Conservation (phyloP, 202 grass and related monocot genomes). For the Panicum hallii region DNA sequence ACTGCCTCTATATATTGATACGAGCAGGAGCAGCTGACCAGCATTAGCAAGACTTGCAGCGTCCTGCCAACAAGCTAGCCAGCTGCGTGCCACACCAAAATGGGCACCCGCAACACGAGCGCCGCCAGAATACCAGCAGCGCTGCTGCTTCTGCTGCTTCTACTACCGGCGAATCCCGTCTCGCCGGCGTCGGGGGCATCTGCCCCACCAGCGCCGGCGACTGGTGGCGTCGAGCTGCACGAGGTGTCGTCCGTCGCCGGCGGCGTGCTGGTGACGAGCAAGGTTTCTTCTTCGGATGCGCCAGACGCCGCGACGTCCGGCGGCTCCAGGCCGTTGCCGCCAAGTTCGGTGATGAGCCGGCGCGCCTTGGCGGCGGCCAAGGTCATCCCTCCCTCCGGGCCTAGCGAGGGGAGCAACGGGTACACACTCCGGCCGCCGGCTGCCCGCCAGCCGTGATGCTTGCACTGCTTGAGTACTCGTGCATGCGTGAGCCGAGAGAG, state of each 20-base stretch:
- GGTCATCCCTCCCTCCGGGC: conserved; percentile 14
- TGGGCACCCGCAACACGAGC: not conserved
- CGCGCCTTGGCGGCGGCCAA: not conserved
- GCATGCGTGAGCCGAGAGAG: not conserved
- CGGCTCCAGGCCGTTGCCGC: not conserved
- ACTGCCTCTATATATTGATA: too few relatives aligned
- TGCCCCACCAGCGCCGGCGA: not conserved
- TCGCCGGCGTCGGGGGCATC: not conserved
- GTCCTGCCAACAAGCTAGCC: too few relatives aligned
- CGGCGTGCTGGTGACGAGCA: not conserved
- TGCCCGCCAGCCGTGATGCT: not conserved
- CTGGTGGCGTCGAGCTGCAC: not conserved
- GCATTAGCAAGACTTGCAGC: too few relatives aligned
- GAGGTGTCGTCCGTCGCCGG: too few relatives aligned
- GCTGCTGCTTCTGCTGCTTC: not conserved
- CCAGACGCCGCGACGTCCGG: not conserved
- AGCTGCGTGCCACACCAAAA: too few relatives aligned
- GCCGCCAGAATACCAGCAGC: not conserved
- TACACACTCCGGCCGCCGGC: not conserved
- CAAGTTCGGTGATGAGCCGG: not conserved
- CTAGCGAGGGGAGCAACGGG: not conserved
- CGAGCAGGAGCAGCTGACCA: too few relatives aligned
- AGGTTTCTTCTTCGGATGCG: not conserved
- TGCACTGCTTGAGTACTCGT: too few relatives aligned
- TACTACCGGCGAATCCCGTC: not conserved